Percentiles rank a stretch among this genome's conserved stretches.
These are phyloP conservation scores for Schizochytrium sp. DNA, from an alignment of 108 stramenopile genomes.

Conservation along the genomic window DNA sequence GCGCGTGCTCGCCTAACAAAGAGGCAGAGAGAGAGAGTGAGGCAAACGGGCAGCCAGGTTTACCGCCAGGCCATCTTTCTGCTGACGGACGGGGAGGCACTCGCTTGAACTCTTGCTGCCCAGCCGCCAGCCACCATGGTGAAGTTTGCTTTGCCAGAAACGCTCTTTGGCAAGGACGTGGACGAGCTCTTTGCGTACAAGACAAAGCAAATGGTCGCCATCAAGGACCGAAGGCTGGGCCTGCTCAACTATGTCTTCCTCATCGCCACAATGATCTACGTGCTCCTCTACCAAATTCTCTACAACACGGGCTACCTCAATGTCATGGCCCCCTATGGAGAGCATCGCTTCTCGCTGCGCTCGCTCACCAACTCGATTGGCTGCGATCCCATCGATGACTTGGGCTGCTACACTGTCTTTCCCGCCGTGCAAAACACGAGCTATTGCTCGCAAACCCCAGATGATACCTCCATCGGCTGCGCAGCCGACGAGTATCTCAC, in stretches of 20 bases:
- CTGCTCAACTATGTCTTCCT: neutral
- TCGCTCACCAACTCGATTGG: neutral
- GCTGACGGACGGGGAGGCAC: no score
- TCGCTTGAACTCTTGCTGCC: no score
- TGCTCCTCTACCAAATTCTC: conserved; percentile 3
- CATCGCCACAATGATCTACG: neutral
- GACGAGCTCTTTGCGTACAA: neutral
- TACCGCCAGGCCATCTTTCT: no score
- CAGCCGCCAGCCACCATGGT: no score
- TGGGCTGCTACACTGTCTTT: neutral
- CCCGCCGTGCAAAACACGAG: neutral
- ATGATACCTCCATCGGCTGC: neutral
- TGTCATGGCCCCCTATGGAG: neutral
- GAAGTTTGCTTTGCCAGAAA: neutral
- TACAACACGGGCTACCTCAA: conserved; percentile 3
- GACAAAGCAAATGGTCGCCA: neutral
- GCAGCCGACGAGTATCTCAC: neutral
- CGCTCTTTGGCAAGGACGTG: neutral
- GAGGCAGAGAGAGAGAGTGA: no score
- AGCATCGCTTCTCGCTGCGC: conserved; percentile 8
- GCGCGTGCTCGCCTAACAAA: no score
- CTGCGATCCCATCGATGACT: neutral
- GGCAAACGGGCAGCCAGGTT: no score
- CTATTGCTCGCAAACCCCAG: neutral
- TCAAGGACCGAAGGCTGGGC: neutral